A percentile compares a stretch with the other conserved stretches of the same genome.
Evolutionary conservation across 116 monocot species (phyloP).

Genomic region (Iris pallida): DNA sequence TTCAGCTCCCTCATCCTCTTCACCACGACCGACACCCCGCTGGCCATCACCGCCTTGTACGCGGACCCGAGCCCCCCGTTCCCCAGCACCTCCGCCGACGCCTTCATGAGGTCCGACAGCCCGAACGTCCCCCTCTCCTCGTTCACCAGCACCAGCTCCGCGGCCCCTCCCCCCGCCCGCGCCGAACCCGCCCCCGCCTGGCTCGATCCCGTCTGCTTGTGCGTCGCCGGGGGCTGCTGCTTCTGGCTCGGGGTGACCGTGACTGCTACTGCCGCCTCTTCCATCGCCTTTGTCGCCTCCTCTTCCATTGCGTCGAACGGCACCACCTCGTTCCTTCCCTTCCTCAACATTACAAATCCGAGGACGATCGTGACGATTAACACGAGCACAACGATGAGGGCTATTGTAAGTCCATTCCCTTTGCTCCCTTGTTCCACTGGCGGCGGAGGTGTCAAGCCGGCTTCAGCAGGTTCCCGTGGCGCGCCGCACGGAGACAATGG

Average conservation of each 20-base stretch:
- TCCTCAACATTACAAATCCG: background rate
- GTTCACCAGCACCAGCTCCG: constrained; percentile 51
- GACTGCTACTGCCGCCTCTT: background rate
- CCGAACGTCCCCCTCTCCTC: constrained; percentile 36
- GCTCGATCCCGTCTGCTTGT: background rate
- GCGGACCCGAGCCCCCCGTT: constrained; percentile 45
- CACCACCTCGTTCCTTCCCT: background rate
- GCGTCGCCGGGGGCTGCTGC: background rate
- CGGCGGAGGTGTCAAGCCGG: background rate
- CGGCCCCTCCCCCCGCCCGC: constrained; percentile 1
- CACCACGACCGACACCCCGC: constrained; percentile 42
- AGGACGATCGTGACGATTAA: background rate
- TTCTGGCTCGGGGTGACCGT: background rate
- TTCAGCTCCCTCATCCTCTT: constrained; percentile 59
- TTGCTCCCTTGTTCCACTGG: background rate
- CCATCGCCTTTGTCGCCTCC: background rate
- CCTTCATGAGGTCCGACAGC: constrained; percentile 56
- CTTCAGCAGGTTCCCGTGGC: background rate
- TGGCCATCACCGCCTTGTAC: constrained; percentile 51
- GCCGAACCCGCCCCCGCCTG: background rate
- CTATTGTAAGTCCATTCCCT: background rate
- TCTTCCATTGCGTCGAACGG: background rate
- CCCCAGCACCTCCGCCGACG: constrained; percentile 59
- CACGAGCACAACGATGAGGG: background rate
- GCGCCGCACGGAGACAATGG: constrained; percentile 6